phyloP scores from a whole-genome alignment of 2,329 filamentous ascomycete genomes.

The Venturia nashicola region DNA sequence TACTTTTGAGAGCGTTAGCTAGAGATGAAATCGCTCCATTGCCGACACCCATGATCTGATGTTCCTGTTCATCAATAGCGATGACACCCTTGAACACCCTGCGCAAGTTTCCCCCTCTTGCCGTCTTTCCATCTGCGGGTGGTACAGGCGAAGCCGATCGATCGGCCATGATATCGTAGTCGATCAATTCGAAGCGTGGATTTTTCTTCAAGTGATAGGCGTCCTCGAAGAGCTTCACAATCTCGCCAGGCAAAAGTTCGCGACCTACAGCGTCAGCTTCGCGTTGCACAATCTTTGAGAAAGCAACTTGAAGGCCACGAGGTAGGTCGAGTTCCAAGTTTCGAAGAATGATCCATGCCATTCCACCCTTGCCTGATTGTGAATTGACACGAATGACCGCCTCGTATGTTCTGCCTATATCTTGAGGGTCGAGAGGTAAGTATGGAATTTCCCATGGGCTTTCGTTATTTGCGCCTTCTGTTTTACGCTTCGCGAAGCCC shows the following conservation, averaged over 20 bases:
- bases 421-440: slow-evolving; percentile 80
- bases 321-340: slow-evolving; percentile 86
- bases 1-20: slow-evolving; percentile 62
- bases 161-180: slow-evolving; percentile 81
- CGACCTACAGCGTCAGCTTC: slow-evolving; percentile 69
- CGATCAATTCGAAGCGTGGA: slow-evolving; percentile 73
- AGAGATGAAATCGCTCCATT: slow-evolving; percentile 86
- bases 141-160: slow-evolving; percentile 64
- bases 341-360: slow-evolving; percentile 85
- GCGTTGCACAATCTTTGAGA: slow-evolving; percentile 75
- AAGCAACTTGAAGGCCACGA: slow-evolving; percentile 81
- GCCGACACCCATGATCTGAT: slow-evolving; percentile 65
- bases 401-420: slow-evolving; percentile 95
- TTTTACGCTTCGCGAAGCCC: slow-evolving; percentile 59
- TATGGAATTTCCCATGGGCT: slow-evolving; percentile 79
- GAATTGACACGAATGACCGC: slow-evolving; percentile 97
- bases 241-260: slow-evolving; percentile 74
- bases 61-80: slow-evolving; percentile 67
- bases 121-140: slow-evolving; percentile 51
- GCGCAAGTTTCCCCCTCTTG: slow-evolving; percentile 65
- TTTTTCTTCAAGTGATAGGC: slow-evolving; percentile 78
- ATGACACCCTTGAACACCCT: slow-evolving; percentile 79
- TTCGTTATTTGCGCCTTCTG: slow-evolving; percentile 45
- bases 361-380: slow-evolving; percentile 87
- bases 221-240: slow-evolving; percentile 74